Percentiles rank a stretch among this genome's conserved stretches.
Evolutionary conservation across 352 stramenopile species (phyloP).

Genomic region (Pythium monospermum): DNA sequence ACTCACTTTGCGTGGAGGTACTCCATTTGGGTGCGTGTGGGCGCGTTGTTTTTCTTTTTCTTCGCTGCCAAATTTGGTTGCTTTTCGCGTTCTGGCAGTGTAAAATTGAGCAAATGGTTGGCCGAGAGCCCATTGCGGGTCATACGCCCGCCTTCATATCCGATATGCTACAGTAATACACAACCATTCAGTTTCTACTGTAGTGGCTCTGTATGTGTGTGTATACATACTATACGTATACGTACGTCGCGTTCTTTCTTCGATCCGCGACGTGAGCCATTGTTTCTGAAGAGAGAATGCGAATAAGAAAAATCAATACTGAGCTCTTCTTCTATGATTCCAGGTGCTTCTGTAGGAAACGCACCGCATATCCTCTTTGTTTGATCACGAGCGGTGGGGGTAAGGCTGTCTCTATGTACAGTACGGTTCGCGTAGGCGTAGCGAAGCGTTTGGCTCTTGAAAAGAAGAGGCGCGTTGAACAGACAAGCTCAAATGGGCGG

Average conservation of each 20-base stretch:
- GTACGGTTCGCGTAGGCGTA: no score
- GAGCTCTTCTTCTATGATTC: background rate
- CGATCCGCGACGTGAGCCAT: constrained; percentile 20
- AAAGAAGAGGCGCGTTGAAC: no score
- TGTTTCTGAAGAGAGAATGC: constrained; percentile 7
- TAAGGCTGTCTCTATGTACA: no score
- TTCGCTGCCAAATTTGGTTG: constrained; percentile 29
- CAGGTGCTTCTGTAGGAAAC: no score
- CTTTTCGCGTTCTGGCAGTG: constrained; percentile 67
- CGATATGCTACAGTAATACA: constrained; percentile 13
- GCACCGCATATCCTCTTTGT: constrained; percentile 17
- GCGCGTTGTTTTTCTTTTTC: constrained; percentile 46
- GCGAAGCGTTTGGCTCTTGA: no score
- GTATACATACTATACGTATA: background rate
- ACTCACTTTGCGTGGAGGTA: constrained; percentile 81
- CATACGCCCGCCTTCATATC: constrained; percentile 34
- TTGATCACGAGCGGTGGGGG: no score
- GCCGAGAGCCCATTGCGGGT: constrained; percentile 66
- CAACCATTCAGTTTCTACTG: no score
- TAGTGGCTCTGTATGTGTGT: no score
- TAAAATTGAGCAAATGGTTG: constrained; percentile 85
- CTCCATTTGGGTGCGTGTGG: constrained; percentile 69
- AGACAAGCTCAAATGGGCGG: no score
- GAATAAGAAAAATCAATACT: background rate
- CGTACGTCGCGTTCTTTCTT: constrained; percentile 25